Evolutionary conservation across 768 basidiomycete genomes (phyloP), one percentile per base, ranked within the genome.

Genomic region (Termitomyces sp.): DNA sequence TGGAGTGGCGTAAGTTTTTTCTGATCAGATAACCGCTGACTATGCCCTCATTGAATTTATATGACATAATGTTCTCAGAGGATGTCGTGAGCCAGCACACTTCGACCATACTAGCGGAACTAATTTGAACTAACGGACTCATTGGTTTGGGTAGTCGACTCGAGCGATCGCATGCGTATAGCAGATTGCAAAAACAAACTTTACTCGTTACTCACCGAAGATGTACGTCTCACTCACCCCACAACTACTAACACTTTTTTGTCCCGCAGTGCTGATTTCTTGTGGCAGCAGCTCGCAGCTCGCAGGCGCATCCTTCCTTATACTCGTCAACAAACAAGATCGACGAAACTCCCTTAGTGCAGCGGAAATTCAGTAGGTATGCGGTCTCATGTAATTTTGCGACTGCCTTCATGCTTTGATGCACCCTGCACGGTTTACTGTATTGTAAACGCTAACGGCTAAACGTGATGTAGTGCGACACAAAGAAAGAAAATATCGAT

Each of bases 81-180:
- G 97, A 99, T 70, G 94, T 98, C 35, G 97, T 95, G 40, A 96
- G 97, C 26, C 97, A 98, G 71, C 85, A 95, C 93, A 0, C 85
- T 99, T 53, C 83, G 97, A 32, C 95, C 97, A 7, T 98, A 98
- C 71, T 98, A 96, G 97, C 79, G 93, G 24, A 99, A 98, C 72
- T 98, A 98, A 74, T 98, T 98, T 64, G 97, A 98, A 72, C 92
- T 94, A 73, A 98, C 97, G 10, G 97, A 98, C 72, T 95, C 91
- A 7, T 79, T 99, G 45, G n/a, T n/a, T n/a, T n/a, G n/a, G n/a
- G n/a, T n/a, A 18, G 95, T 99, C 43, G 97, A 98, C 26, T 96
- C 94, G 0, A 83, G 88, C 36, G 96, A 98, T 74, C 82, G 90
- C 43, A 79, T 93, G 76, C 83, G 96, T 61, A 92, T 97, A 81